phyloP scores from a whole-genome alignment of 495 filamentous ascomycete genomes.

The Entonaema liquescens region DNA sequence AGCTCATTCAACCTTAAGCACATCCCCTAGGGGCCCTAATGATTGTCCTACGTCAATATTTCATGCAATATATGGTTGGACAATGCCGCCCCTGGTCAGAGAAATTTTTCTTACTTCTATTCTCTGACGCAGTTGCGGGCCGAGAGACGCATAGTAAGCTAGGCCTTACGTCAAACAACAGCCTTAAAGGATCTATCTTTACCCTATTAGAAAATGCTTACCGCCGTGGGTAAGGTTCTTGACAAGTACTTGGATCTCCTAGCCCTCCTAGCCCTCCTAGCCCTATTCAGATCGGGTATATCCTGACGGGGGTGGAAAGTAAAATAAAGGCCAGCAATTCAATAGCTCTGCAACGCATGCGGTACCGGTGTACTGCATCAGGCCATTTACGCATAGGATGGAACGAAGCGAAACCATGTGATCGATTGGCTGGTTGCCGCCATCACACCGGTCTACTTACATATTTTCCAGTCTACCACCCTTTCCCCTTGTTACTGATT shows the following conservation, averaged over 20 bases:
- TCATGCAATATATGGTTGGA: slow-evolving; percentile 29
- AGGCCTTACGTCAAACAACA: slow-evolving; percentile 1
- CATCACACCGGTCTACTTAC: slow-evolving; percentile 32
- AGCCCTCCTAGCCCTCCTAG: neutral
- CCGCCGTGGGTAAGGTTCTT: slow-evolving; percentile 5
- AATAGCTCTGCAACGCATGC: slow-evolving; percentile 1
- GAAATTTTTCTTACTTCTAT: neutral
- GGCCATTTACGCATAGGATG: slow-evolving; percentile 18
- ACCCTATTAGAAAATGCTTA: slow-evolving; percentile 2
- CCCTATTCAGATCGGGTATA: neutral
- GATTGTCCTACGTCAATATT: slow-evolving; percentile 33
- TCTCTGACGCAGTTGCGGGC: slow-evolving; percentile 13
- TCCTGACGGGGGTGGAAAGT: neutral
- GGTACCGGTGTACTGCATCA: slow-evolving; percentile 20
- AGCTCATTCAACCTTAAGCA: neutral
- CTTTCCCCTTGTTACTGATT: slow-evolving; percentile 6
- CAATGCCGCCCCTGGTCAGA: neutral
- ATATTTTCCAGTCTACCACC: neutral
- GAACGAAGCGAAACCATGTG: slow-evolving; percentile 20
- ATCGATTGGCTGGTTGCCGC: slow-evolving; percentile 33
- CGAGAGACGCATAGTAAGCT: slow-evolving; percentile 40
- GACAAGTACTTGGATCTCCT: neutral
- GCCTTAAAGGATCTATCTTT: neutral
- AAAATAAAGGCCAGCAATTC: neutral
- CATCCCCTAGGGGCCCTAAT: neutral